Evolutionary conservation across 1,284 basidiomycete species (phyloP).

Genomic region (Cronartium quercuum): DNA sequence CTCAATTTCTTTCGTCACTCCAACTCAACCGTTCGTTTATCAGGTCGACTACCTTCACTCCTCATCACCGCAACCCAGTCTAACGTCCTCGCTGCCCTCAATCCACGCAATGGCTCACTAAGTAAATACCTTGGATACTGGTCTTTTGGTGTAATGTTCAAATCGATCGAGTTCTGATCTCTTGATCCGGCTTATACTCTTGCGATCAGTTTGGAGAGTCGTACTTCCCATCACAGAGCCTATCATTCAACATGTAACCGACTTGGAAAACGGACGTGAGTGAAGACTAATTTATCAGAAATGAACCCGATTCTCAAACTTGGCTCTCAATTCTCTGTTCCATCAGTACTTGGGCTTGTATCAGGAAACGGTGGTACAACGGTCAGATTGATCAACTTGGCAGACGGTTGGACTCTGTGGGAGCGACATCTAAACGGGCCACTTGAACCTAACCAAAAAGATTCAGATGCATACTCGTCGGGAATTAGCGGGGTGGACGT

Average conservation of each 20-base stretch:
- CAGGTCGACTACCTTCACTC: conserved; percentile 21
- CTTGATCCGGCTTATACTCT: neutral
- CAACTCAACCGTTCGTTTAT: conserved; percentile 20
- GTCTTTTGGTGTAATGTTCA: too few species aligned
- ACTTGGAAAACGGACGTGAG: conserved; percentile 24
- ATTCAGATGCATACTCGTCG: too few species aligned
- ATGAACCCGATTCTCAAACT: too few species aligned
- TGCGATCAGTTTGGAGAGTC: conserved; percentile 23
- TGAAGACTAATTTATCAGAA: too few species aligned
- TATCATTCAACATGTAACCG: conserved; percentile 30
- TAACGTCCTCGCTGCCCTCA: conserved; percentile 20
- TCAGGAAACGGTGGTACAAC: conserved; percentile 7
- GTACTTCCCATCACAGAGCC: conserved; percentile 19
- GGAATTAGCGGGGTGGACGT: conserved; percentile 12
- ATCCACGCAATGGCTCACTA: conserved; percentile 28
- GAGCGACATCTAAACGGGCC: conserved; percentile 10
- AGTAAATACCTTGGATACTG: neutral
- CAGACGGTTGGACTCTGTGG: conserved; percentile 29
- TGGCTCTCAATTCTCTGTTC: too few species aligned
- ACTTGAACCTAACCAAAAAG: too few species aligned
- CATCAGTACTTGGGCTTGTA: conserved; percentile 16
- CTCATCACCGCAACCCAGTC: conserved; percentile 23
- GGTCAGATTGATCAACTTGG: conserved; percentile 6
- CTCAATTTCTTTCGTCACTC: conserved; percentile 29
- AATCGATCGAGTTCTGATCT: neutral